Evolutionary conservation across 768 basidiomycete genomes (phyloP).

Genomic region (Dioszegia crocea): DNA sequence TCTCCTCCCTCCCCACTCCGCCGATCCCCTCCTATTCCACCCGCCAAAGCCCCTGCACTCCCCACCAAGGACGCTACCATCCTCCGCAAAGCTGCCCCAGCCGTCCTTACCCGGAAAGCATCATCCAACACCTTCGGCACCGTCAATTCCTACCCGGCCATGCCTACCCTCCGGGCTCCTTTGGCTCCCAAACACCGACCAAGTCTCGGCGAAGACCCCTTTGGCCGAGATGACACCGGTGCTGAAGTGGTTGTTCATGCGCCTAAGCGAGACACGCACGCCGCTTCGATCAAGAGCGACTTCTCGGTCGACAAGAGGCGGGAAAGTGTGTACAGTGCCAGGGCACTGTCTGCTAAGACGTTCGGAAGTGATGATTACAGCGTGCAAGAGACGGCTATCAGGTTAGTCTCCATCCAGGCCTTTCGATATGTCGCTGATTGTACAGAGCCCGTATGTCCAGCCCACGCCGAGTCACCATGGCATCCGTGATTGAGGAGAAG

Average conservation of each 20-base stretch:
- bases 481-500: slow-evolving; percentile 8
- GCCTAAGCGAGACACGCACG: slow-evolving; percentile 9
- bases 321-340: slow-evolving; percentile 22
- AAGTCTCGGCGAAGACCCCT: slow-evolving; percentile 39
- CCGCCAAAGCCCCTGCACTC: slow-evolving; percentile 10
- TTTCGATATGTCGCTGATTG: background rate
- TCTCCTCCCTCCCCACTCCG: slow-evolving; percentile 3
- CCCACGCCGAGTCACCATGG: slow-evolving; percentile 6
- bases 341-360: slow-evolving; percentile 31
- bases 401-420: slow-evolving; percentile 7
- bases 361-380: slow-evolving; percentile 15
- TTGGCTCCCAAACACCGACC: slow-evolving; percentile 8
- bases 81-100: slow-evolving; percentile 7
- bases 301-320: slow-evolving; percentile 16
- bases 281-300: slow-evolving; percentile 23
- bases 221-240: slow-evolving; percentile 20
- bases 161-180: background rate
- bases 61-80: slow-evolving; percentile 19
- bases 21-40: background rate
- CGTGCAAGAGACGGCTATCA: slow-evolving; percentile 10
- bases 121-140: slow-evolving; percentile 8
- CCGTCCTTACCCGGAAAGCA: slow-evolving; percentile 15
- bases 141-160: background rate
- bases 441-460: slow-evolving; percentile 10
- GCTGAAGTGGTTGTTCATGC: slow-evolving; percentile 35